These are phyloP conservation scores for Cyberlindnera petersonii DNA, from an alignment of 805 yeast genomes.

Conservation along the genomic window DNA sequence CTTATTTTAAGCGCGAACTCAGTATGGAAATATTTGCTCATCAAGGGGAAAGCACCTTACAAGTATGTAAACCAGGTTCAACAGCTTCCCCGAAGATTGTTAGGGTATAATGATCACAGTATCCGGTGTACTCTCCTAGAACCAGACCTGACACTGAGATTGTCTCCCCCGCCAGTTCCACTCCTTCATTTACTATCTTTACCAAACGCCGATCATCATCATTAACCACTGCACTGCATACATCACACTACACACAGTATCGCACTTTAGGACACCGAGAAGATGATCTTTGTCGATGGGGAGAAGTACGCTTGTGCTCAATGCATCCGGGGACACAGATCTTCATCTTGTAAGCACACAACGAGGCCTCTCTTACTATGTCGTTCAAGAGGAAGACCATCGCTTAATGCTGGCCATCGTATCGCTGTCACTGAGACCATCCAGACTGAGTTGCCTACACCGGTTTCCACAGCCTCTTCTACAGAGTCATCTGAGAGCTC, in stretches of 20 bases:
- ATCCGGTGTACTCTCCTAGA: too few species aligned
- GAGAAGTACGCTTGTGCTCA: constrained; percentile 70
- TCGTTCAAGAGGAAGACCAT: constrained; percentile 54
- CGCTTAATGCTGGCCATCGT: constrained; percentile 37
- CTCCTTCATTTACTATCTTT: not conserved
- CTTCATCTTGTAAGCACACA: constrained; percentile 73
- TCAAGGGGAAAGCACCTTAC: not conserved
- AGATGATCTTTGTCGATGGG: constrained; percentile 68
- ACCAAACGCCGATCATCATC: not conserved
- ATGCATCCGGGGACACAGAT: constrained; percentile 82
- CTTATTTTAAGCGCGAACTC: not conserved
- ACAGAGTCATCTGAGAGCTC: not conserved
- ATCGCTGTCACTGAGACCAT: constrained; percentile 28
- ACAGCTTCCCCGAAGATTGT: too few species aligned
- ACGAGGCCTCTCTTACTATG: constrained; percentile 50
- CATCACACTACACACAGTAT: too few species aligned
- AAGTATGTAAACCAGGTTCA: too few species aligned
- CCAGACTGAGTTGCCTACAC: not conserved
- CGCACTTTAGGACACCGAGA: too few species aligned
- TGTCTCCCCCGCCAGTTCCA: too few species aligned
- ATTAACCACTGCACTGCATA: not conserved
- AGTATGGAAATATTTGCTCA: constrained; percentile 12
- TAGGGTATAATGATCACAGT: too few species aligned
- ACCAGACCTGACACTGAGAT: too few species aligned
- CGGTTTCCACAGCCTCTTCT: not conserved